Evolutionary conservation across 2,329 filamentous ascomycete genomes (phyloP).

Genomic region (Beauveria sp.): DNA sequence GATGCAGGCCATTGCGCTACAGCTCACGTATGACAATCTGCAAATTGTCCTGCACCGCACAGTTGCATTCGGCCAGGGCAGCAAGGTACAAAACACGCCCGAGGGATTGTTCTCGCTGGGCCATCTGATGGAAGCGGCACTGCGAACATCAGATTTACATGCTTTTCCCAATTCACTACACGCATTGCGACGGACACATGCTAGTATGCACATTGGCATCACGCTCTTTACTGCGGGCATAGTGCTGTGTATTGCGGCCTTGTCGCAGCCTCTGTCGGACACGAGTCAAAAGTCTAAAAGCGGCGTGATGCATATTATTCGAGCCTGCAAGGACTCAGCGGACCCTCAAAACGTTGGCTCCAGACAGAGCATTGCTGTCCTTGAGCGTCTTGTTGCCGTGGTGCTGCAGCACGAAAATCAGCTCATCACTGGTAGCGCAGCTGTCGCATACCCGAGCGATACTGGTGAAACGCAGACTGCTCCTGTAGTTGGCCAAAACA

Average conservation of each 20-base stretch:
- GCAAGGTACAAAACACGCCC: not conserved
- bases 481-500: not conserved
- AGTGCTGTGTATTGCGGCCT: constrained; percentile 7
- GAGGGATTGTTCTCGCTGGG: not conserved
- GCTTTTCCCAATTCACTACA: constrained; percentile 3
- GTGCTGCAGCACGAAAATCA: constrained; percentile 8
- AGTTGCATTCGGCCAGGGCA: not conserved
- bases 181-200: constrained; percentile 3
- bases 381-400: constrained; percentile 10
- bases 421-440: constrained; percentile 4
- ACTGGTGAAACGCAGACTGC: not conserved
- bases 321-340: constrained; percentile 2
- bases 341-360: constrained; percentile 1
- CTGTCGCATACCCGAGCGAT: not conserved
- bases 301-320: constrained; percentile 11
- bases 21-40: constrained; percentile 10
- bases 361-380: constrained; percentile 7
- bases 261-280: constrained; percentile 6
- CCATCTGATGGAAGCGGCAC: constrained; percentile 2
- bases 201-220: constrained; percentile 11
- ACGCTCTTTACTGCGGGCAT: constrained; percentile 11
- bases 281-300: constrained; percentile 4
- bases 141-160: constrained; percentile 1
- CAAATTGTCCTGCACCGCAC: constrained; percentile 9
- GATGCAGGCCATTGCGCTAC: constrained; percentile 8